Base-by-base conservation (phyloP, 1,139 yeast species). In the Candida freyschussii region DNA sequence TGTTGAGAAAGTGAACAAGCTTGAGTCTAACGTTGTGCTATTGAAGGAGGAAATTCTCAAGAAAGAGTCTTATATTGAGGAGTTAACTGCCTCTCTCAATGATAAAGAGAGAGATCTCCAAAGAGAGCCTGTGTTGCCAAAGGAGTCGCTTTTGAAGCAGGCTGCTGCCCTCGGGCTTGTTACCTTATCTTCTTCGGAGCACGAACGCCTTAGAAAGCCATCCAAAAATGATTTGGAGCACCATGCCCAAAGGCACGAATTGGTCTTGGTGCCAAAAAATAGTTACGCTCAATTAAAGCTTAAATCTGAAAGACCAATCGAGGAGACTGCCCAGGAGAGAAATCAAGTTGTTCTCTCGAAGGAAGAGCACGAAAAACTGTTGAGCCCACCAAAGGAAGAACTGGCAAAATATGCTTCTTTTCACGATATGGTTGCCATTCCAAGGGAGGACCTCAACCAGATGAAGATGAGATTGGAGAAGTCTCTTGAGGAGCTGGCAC, bases 241-340 rank as follows among this genome's bases (percentile, higher is more conserved):
- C 12, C 51, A 49, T 6, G 52, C 52, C 10, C 23, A 34, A 9
- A 25, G 43, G 7, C 66, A 72, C 39, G 65, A 71, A 24, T 52
- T 73, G 37, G 65, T 67, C 10, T 44, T 75, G 13, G 45, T 78
- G 16, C 62, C 79, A 4, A 51, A 54, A 26, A 69, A 63, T 2
- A 60, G 60, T 24, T 56, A 56, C 21, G 45, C 42, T 12, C 34
- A 33, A 2, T 20, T 47, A 8, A 33, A 23, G n/a, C 9, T 21
- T 7, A 40, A 34, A 19, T 32, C 56, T 3, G 28, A 44, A 4
- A 47, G 37, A 30, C 39, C 51, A 9, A 41, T 51, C 14, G 40
- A 50, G 4, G 49, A 45, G n/a, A 47, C 56, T n/a, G 58, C 60
- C 5, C 37, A 45, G 6, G 52, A 53, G 9, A 45, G 46, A 15